Evolutionary conservation across 805 yeast genomes (phyloP).

Genomic region (Metschnikowia santaceciliae): DNA sequence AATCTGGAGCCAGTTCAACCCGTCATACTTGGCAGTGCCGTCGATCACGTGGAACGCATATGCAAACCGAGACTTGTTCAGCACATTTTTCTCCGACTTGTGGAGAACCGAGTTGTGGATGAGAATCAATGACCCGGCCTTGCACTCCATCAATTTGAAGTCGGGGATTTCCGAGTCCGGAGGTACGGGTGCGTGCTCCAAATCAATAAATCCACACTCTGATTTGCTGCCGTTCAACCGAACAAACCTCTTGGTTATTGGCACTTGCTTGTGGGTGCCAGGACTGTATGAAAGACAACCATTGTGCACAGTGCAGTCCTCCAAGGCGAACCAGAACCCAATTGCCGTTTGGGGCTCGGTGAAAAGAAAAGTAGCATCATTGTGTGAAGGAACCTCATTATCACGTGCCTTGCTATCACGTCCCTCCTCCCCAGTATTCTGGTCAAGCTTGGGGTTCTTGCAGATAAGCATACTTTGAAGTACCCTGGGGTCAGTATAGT

Average conservation of each 20-base stretch:
- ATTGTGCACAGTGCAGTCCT: slow-evolving; percentile 61
- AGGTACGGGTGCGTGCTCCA: slow-evolving; percentile 20
- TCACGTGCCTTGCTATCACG: slow-evolving; percentile 24
- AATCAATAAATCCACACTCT: slow-evolving; percentile 55
- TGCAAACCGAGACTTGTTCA: slow-evolving; percentile 60
- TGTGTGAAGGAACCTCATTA: slow-evolving; percentile 70
- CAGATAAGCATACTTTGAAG: slow-evolving; percentile 77
- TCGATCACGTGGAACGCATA: slow-evolving; percentile 80
- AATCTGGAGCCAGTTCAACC: slow-evolving; percentile 71
- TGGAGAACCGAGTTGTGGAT: slow-evolving; percentile 72
- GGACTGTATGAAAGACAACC: slow-evolving; percentile 71
- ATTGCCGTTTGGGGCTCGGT: slow-evolving; percentile 68
- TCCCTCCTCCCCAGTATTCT: slow-evolving; percentile 3
- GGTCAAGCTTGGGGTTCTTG: slow-evolving; percentile 52
- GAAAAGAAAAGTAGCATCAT: slow-evolving; percentile 68
- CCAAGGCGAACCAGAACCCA: slow-evolving; percentile 81
- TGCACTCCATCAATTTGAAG: slow-evolving; percentile 54
- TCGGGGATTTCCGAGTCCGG: slow-evolving; percentile 29
- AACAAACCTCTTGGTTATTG: slow-evolving; percentile 61
- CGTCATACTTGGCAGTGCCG: slow-evolving; percentile 58
- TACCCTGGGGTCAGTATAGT: slow-evolving; percentile 62
- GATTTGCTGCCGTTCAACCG: slow-evolving; percentile 43
- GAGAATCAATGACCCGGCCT: slow-evolving; percentile 67
- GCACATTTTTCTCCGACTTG: slow-evolving; percentile 58
- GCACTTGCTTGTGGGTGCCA: slow-evolving; percentile 60